phyloP scores from a whole-genome alignment of 176 grass and related monocot species.

The Eremochloa ophiuroides region DNA sequence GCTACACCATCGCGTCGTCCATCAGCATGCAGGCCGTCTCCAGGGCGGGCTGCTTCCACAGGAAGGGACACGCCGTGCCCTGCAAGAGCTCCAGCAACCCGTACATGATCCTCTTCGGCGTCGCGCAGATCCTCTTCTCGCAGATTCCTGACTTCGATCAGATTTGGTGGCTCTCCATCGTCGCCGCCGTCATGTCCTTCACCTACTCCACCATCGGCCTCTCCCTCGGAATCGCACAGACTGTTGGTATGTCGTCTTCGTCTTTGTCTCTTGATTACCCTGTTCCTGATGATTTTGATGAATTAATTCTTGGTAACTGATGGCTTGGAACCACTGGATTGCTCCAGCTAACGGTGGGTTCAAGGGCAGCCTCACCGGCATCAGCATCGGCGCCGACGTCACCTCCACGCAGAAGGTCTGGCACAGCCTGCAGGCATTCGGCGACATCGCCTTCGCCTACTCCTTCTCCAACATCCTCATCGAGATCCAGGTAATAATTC shows the following conservation, averaged over 20 bases:
- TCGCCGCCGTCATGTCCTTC: slow-evolving; percentile 58
- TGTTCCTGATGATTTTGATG: not conserved
- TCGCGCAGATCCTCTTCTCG: slow-evolving; percentile 38
- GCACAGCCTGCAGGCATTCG: slow-evolving; percentile 39
- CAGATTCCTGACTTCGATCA: slow-evolving; percentile 54
- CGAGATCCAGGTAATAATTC: slow-evolving; percentile 48
- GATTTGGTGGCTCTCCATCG: slow-evolving; percentile 69
- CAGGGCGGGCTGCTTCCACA: slow-evolving; percentile 35
- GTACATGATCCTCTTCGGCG: slow-evolving; percentile 48
- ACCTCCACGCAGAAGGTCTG: slow-evolving; percentile 24
- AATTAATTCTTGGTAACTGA: not conserved
- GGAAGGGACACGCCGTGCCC: slow-evolving; percentile 12
- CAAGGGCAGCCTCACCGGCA: slow-evolving; percentile 39
- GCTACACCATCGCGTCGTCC: slow-evolving; percentile 45
- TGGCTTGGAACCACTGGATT: not conserved
- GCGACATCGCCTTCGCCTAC: slow-evolving; percentile 55
- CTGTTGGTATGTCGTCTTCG: not conserved
- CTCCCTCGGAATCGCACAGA: slow-evolving; percentile 38
- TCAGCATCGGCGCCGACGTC: slow-evolving; percentile 31
- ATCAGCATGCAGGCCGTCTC: slow-evolving; percentile 54
- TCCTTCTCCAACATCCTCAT: slow-evolving; percentile 47
- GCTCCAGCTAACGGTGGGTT: slow-evolving; percentile 7
- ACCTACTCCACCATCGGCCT: slow-evolving; percentile 47
- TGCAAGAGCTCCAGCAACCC: slow-evolving; percentile 40
- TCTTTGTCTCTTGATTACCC: no score